Percentiles rank a stretch among this genome's conserved stretches.
Evolutionary conservation across 148 eudicot genomes (phyloP).

Genomic region (Dianthus caryophyllus): DNA sequence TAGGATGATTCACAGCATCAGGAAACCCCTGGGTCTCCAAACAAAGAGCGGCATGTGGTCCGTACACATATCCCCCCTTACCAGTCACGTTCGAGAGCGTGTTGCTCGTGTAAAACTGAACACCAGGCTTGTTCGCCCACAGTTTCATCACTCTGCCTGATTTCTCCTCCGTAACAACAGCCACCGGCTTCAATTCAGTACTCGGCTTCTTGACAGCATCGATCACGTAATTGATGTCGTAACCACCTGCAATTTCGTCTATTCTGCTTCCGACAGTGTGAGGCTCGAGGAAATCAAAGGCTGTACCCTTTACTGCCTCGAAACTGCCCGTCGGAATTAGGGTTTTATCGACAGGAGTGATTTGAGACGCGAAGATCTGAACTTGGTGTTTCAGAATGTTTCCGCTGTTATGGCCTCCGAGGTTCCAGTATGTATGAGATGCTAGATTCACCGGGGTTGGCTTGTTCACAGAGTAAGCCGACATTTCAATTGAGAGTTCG

Average conservation of each 20-base stretch:
- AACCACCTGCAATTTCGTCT: constrained; percentile 38
- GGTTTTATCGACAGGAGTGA: constrained; percentile 47
- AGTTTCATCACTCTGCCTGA: constrained; percentile 58
- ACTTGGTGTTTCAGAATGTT: constrained; percentile 47
- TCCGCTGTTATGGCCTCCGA: constrained; percentile 68
- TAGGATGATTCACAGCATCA: constrained; percentile 70
- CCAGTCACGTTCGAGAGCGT: constrained; percentile 40
- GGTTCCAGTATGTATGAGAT: constrained; percentile 85
- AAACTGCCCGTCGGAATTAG: constrained; percentile 83
- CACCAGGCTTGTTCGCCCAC: constrained; percentile 53
- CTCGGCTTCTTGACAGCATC: constrained; percentile 20
- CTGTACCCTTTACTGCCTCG: constrained; percentile 52
- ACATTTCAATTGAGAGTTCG: constrained; percentile 41
- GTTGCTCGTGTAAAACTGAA: constrained; percentile 71
- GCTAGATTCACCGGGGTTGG: constrained; percentile 87
- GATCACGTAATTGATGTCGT: constrained; percentile 69
- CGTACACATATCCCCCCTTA: constrained; percentile 54
- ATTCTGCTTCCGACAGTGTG: constrained; percentile 45
- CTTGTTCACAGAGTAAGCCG: constrained; percentile 58
- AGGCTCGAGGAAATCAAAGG: constrained; percentile 60
- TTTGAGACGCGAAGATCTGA: constrained; percentile 55
- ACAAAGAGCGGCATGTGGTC: constrained; percentile 50
- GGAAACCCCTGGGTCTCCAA: constrained; percentile 91
- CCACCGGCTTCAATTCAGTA: constrained; percentile 39
- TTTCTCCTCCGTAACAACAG: constrained; percentile 38